phyloP scores from a whole-genome alignment of 176 grass and related monocot species.

The Eragrostis nindensis region DNA sequence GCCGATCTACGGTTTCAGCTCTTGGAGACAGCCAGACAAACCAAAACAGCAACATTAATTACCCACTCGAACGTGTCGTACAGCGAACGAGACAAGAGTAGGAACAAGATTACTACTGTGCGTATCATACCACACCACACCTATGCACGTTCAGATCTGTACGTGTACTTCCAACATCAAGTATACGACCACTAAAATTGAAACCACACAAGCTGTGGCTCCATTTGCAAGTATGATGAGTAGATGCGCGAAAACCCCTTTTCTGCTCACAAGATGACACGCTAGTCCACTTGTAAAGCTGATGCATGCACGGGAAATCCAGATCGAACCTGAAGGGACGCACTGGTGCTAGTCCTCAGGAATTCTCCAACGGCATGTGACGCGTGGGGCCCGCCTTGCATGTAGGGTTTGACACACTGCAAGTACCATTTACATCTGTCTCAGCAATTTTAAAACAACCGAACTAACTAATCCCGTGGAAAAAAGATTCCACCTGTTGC shows the following conservation, averaged over 20 bases:
- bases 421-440: constrained; percentile 22
- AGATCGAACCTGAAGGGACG: constrained; percentile 43
- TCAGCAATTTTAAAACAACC: constrained; percentile 41
- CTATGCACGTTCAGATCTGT: constrained; percentile 8
- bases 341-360: constrained; percentile 25
- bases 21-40: not conserved
- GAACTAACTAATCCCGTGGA: constrained; percentile 50
- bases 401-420: constrained; percentile 20
- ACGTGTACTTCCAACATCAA: not conserved
- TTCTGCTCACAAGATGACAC: not conserved
- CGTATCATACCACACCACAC: not conserved
- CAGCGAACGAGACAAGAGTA: not conserved
- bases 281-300: constrained; percentile 32
- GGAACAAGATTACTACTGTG: not conserved
- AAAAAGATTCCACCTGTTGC: constrained; percentile 44
- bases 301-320: constrained; percentile 21
- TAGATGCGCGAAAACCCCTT: not conserved
- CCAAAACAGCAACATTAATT: not conserved
- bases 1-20: not conserved
- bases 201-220: not conserved
- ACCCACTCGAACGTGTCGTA: constrained; percentile 11
- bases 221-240: not conserved
- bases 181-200: not conserved
- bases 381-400: constrained; percentile 37
- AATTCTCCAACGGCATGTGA: constrained; percentile 49